Conservation (phyloP, 2,329 filamentous ascomycete genomes). For the Neonectria hederae region DNA sequence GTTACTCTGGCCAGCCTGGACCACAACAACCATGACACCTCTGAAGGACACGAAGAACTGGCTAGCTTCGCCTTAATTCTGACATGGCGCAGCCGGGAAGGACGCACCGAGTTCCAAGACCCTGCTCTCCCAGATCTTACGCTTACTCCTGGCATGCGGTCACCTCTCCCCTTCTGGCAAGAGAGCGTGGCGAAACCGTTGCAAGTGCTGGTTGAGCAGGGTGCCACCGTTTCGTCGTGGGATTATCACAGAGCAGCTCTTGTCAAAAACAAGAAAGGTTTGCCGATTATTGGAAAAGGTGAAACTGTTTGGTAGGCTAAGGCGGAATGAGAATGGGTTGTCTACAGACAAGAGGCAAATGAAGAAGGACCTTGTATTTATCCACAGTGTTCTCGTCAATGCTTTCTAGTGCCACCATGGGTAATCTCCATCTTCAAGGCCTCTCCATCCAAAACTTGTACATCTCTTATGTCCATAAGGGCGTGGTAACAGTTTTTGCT, state of each 20-base stretch:
- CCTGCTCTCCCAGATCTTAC: background rate
- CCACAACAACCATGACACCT: background rate
- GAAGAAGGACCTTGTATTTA: background rate
- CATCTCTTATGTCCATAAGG: no score
- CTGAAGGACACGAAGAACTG: background rate
- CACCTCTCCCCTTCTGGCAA: background rate
- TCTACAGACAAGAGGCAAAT: background rate
- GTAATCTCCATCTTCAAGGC: background rate
- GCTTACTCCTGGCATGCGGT: background rate
- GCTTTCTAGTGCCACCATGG: background rate
- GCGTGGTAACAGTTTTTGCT: background rate
- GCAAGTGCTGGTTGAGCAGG: background rate
- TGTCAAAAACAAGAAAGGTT: background rate
- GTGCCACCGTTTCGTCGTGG: background rate
- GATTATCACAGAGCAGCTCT: background rate
- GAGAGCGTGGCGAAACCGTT: background rate
- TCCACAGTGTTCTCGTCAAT: background rate
- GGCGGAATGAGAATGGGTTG: background rate
- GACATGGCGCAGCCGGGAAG: background rate
- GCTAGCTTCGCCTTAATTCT: background rate
- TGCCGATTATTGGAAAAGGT: background rate
- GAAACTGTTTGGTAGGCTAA: background rate
- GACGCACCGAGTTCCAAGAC: background rate
- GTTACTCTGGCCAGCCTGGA: background rate
- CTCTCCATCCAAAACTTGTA: no score